Evolutionary conservation across 106 monocot genomes (phyloP), one percentile per base, ranked within the genome.

Genomic region (Acorus calamus): DNA sequence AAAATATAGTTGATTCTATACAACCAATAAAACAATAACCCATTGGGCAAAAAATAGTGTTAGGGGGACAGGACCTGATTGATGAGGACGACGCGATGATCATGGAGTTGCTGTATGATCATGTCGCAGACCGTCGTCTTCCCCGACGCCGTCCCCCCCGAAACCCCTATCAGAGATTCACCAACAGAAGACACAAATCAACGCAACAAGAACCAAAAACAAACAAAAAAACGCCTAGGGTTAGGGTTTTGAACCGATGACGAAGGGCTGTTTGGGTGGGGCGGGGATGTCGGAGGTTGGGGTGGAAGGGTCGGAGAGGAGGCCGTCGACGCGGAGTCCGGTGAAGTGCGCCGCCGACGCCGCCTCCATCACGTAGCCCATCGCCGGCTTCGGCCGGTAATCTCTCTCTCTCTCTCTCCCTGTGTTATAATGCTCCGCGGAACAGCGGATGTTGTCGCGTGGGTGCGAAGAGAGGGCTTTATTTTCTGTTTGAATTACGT

Each of bases 101-200:
- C 90, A 11, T 86, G 86, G 4, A 86, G 82, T 68, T 82, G 86
- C 82, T 86, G 86, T 10, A 86, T 86, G 67, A 91, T 91, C 90
- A 86, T 86, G 57, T 91, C 90, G 70, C 90, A 91, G 6, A 91
- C 90, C 11, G 90, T 91, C 49, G 90, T 91, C 73, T 91, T 91
- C 53, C 90, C 90, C 3, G 90, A 91, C 4, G 90, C 90, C 67
- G 90, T 83, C 12, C 90, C 90, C 11, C 90, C 90, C 11, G 69
- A 83, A 48, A 91, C 90, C 72, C 90, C 90, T 91, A 53, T 1
- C 28, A 28, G 28, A 52, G 12, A 14, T 14, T 10, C 3, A 60
- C 8, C 55, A 61, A 60, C 57, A 28, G 28, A 28, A 28, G 28
- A 28, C 42, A 47, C 4, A 44, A 55, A 65, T 52, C 48, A 44